Percentiles rank a stretch among this genome's conserved stretches.
Conservation (phyloP, 805 yeast species). For the Candida sithepensis region DNA sequence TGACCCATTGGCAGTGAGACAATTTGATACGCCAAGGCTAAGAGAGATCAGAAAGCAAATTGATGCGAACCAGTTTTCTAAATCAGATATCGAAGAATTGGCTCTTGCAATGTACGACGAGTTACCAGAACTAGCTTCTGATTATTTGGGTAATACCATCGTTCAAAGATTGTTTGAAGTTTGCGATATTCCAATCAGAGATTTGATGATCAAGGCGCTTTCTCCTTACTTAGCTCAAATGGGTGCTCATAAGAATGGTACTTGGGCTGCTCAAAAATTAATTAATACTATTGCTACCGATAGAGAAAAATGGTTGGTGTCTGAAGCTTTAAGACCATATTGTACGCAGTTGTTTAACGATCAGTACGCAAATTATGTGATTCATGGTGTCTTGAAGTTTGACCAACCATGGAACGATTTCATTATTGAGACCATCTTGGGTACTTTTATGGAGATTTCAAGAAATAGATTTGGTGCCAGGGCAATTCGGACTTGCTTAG, state of each 20-base stretch:
- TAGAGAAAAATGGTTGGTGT: conserved; percentile 62
- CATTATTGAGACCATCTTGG: conserved; percentile 76
- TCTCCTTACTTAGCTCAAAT: conserved; percentile 82
- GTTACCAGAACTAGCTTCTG: conserved; percentile 85
- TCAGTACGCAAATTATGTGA: conserved; percentile 94
- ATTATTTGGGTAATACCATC: conserved; percentile 92
- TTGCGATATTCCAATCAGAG: conserved; percentile 66
- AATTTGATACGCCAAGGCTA: conserved; percentile 82
- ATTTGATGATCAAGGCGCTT: conserved; percentile 74
- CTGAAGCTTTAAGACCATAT: conserved; percentile 70
- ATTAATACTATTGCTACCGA: conserved; percentile 64
- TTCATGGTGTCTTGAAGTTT: conserved; percentile 90
- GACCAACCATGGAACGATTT: conserved; percentile 84
- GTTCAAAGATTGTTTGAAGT: conserved; percentile 85
- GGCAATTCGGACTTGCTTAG: conserved; percentile 90
- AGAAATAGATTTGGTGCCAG: conserved; percentile 93
- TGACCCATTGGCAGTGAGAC: conserved; percentile 62
- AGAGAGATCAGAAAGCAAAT: conserved; percentile 80
- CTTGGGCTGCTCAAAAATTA: conserved; percentile 98
- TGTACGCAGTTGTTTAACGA: conserved; percentile 85
- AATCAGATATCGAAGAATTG: conserved; percentile 71
- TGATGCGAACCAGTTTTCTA: conserved; percentile 50
- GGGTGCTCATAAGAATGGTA: conserved; percentile 96
- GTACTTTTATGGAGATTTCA: conserved; percentile 75
- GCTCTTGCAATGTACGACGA: conserved; percentile 84